A percentile compares a stretch with the other conserved stretches of the same genome.
These are phyloP conservation scores for Narthecium ossifragum DNA, from an alignment of 106 monocot species.

Conservation along the genomic window DNA sequence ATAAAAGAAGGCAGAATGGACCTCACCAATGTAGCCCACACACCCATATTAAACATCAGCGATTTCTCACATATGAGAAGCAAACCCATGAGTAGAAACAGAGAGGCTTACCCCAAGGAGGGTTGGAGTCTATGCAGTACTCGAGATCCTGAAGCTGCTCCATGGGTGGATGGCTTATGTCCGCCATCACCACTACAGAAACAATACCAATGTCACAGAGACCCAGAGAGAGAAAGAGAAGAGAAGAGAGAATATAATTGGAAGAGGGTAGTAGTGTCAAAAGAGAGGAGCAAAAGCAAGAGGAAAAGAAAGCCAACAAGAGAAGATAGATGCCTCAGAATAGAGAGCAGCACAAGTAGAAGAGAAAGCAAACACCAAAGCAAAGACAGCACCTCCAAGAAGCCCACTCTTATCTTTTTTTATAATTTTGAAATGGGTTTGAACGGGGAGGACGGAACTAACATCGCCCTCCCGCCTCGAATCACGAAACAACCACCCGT, in stretches of 20 bases:
- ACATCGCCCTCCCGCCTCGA: too few relatives aligned
- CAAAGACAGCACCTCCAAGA: slow-evolving; percentile 1
- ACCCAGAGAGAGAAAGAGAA: not conserved
- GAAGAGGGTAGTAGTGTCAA: too few relatives aligned
- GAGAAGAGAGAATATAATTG: not conserved
- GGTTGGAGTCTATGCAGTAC: slow-evolving; percentile 93
- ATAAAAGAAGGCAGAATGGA: not conserved
- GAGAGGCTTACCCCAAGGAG: slow-evolving; percentile 66
- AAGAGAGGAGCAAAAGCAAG: too few relatives aligned
- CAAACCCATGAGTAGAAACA: slow-evolving; percentile 5
- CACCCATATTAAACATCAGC: too few relatives aligned
- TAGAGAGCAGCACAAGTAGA: too few relatives aligned
- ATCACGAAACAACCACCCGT: too few relatives aligned
- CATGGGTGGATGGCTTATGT: slow-evolving; percentile 84
- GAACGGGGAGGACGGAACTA: too few relatives aligned
- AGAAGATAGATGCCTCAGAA: not conserved
- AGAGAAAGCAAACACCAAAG: not conserved
- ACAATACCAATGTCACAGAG: not conserved
- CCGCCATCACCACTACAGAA: slow-evolving; percentile 38
- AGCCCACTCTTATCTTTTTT: too few relatives aligned
- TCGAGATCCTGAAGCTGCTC: slow-evolving; percentile 95
- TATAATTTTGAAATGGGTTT: too few relatives aligned
- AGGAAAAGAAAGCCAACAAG: not conserved
- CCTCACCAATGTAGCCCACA: too few relatives aligned
- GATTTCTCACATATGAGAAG: too few relatives aligned